Conservation (phyloP, 2,329 filamentous ascomycete species). For the Phaeosphaeria sp. region DNA sequence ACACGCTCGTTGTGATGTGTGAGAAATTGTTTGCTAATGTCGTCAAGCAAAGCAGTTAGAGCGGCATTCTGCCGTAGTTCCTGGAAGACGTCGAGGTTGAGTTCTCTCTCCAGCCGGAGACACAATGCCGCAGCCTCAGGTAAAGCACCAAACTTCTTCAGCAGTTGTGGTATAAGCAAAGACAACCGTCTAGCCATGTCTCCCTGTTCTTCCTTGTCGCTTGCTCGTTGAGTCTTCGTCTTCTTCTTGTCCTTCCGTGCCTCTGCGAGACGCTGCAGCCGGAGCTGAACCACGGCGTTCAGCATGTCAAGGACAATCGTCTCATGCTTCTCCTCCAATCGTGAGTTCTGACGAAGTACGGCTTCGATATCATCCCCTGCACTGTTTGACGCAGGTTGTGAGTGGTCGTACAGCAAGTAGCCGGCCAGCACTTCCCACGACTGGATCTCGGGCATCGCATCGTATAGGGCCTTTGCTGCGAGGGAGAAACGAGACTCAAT, state of each 20-base stretch:
- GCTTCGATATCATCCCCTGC: constrained; percentile 66
- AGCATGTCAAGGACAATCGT: constrained; percentile 85
- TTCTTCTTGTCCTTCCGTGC: constrained; percentile 64
- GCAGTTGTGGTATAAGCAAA: constrained; percentile 77
- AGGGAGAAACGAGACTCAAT: constrained; percentile 84
- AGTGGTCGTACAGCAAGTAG: constrained; percentile 93
- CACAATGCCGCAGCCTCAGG: constrained; percentile 86
- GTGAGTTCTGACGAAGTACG: constrained; percentile 73
- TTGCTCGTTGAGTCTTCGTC: constrained; percentile 61
- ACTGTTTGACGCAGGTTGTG: constrained; percentile 59
- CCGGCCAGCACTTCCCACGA: constrained; percentile 89
- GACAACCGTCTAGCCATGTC: constrained; percentile 80
- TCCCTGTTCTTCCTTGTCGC: constrained; percentile 76
- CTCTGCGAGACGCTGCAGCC: constrained; percentile 71
- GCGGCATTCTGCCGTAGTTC: constrained; percentile 86
- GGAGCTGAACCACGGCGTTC: constrained; percentile 79
- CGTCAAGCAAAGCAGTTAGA: constrained; percentile 82
- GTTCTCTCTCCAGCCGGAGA: constrained; percentile 81
- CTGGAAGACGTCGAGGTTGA: constrained; percentile 87
- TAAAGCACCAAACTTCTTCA: constrained; percentile 93
- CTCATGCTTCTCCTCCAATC: constrained; percentile 78
- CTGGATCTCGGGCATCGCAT: constrained; percentile 78
- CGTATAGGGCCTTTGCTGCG: constrained; percentile 84
- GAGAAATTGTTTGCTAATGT: constrained; percentile 92
- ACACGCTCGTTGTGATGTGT: constrained; percentile 89